phyloP scores from a whole-genome alignment of 306 rosid species.

The Aeschynomene evenia region DNA sequence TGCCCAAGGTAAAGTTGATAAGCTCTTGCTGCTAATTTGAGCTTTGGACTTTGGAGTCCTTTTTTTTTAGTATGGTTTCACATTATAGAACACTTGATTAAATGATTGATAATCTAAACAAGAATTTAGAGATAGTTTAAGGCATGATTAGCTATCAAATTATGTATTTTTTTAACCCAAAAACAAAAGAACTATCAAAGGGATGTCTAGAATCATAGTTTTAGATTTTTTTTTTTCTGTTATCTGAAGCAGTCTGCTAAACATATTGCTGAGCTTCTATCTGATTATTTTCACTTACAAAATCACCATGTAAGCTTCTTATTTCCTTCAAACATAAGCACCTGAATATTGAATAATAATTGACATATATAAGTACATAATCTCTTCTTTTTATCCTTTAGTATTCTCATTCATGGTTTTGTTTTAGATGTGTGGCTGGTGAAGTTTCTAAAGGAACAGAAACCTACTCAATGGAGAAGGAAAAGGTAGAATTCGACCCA shows the following conservation, averaged over 20 bases:
- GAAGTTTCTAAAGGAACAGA: conserved; percentile 48
- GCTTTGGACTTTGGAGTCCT: neutral
- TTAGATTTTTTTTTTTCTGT: neutral
- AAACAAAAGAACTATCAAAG: conserved; percentile 10
- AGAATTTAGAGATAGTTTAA: conserved; percentile 10
- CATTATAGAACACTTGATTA: conserved; percentile 1
- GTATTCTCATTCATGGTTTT: conserved; percentile 35
- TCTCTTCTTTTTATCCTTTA: conserved; percentile 28
- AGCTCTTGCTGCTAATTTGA: conserved; percentile 4
- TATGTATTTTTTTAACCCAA: neutral
- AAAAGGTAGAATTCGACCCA: conserved; percentile 31
- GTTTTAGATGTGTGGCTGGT: conserved; percentile 65
- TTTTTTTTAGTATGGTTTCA: conserved; percentile 3
- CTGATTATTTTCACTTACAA: conserved; percentile 14
- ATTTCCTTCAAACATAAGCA: conserved; percentile 15
- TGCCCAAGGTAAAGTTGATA: conserved; percentile 80
- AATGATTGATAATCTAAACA: conserved; percentile 17
- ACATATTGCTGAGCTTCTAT: neutral
- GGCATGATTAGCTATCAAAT: conserved; percentile 6
- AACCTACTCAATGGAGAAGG: conserved; percentile 39
- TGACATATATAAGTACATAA: conserved; percentile 1
- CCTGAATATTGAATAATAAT: conserved; percentile 8
- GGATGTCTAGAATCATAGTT: neutral
- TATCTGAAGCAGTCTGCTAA: neutral
- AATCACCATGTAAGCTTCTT: conserved; percentile 17